Base-by-base conservation (phyloP, 305 asterid genomes). In the Fraxinus floribunda region DNA sequence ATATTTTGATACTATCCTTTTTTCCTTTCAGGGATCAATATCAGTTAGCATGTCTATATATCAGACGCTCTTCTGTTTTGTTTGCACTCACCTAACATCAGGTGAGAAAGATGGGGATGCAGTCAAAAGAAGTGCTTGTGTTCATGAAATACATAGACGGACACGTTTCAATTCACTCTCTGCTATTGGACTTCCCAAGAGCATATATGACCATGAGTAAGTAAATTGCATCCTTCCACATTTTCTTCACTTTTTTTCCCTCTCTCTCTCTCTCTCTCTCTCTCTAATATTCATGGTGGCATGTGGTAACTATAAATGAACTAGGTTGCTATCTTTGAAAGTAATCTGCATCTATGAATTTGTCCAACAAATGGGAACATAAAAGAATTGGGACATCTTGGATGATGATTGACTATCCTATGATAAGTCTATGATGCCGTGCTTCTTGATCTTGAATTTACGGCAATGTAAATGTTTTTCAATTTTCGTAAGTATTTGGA, bases 21-120 rank as follows among this genome's bases (percentile, higher is more conserved):
- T 13, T 80, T 38, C 70, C 76, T 85, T 85, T 78, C 91, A 95
- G 99, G 99, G 99, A 88, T 91, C 99, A 18, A 79, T 95, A 87
- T 88, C 99, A 75, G 97, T 95, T 81, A 94, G 99, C 85, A 92
- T 95, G 99, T 93, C 99, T 24, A 84, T 95, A 80, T 89, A 95
- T 89, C 99, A 95, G 91, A 94, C 99, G 6, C 89, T 93, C 85
- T 90, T 90, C 88, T 95, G 99, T 84, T 91, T 95, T 79, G 64
- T 95, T 16, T 95, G 99, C 78, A 82, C 91, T 73, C 99, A 95
- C 88, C 90, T 94, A 78, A 90, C 99, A 13, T 86, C 99, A 20
- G 99, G 99, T 71, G 99, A 93, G 89, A 94, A 79, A 87, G 98
- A 92, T 57, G 88, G 81, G 5, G 98, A 95, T 82, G 87, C 86